Percentiles rank a stretch among this genome's conserved stretches.
Conservation (phyloP, 2,329 filamentous ascomycete genomes). For the Alternaria triticimaculans region DNA sequence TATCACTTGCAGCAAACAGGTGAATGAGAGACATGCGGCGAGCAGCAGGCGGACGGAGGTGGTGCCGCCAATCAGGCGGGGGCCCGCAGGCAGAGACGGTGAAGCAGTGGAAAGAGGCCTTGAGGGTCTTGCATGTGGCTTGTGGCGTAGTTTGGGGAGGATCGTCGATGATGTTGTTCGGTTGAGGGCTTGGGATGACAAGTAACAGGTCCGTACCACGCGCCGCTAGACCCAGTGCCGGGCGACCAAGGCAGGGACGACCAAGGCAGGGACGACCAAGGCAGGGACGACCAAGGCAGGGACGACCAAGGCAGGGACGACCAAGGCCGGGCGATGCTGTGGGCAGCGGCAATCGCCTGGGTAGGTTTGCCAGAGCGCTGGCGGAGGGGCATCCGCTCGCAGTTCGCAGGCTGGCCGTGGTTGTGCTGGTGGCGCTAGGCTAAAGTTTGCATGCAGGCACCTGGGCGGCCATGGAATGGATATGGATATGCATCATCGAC, state of each 20-base stretch:
- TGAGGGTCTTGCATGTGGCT: slow-evolving; percentile 8
- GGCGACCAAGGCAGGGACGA: no score
- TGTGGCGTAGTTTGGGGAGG: slow-evolving; percentile 5
- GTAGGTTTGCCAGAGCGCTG: not conserved
- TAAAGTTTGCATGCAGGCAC: not conserved
- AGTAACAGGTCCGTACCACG: not conserved
- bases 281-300: not conserved
- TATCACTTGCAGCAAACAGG: slow-evolving; percentile 2
- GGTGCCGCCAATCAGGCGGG: slow-evolving; percentile 12
- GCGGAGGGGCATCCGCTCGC: not conserved
- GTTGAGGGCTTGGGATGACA: slow-evolving; percentile 1
- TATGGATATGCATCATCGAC: not conserved
- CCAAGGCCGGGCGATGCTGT: slow-evolving; percentile 3
- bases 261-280: not conserved
- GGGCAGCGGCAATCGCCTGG: slow-evolving; percentile 2
- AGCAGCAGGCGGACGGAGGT: not conserved
- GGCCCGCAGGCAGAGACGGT: not conserved
- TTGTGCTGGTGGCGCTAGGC: not conserved
- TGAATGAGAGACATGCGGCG: not conserved
- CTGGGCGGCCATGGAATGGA: not conserved
- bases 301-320: no score
- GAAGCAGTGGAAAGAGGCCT: not conserved
- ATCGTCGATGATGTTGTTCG: slow-evolving; percentile 6
- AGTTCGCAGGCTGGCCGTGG: not conserved
- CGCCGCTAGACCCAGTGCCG: not conserved